Percentiles rank a stretch among this genome's conserved stretches.
phyloP scores from a whole-genome alignment of 2,329 filamentous ascomycete species.

The Ophiostoma angusticollis region DNA sequence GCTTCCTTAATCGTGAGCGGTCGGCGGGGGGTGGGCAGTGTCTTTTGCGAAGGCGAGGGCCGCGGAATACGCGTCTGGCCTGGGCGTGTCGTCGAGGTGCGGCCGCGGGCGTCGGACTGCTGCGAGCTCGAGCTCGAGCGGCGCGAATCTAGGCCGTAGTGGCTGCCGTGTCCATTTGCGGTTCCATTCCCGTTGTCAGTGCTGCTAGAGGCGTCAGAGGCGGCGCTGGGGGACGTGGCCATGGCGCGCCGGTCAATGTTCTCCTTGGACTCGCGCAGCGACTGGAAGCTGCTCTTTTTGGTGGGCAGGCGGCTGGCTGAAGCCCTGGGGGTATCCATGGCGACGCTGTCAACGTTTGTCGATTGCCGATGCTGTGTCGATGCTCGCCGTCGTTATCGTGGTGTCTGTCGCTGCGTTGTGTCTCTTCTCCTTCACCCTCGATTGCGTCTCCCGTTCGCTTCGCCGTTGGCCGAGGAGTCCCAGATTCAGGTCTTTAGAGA shows the following conservation, averaged over 20 bases:
- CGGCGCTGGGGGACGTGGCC: slow-evolving; percentile 6
- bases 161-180: not conserved
- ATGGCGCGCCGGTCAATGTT: slow-evolving; percentile 1
- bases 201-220: slow-evolving; percentile 9
- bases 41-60: slow-evolving; percentile 15
- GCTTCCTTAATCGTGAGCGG: slow-evolving; percentile 31
- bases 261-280: slow-evolving; percentile 7
- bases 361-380: no score
- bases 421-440: no score
- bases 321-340: not conserved
- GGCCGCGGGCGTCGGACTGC: slow-evolving; percentile 12
- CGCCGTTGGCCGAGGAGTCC: not conserved
- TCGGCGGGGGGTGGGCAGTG: slow-evolving; percentile 14
- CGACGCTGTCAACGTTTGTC: no score
- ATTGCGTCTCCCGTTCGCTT: no score
- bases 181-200: not conserved
- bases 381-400: not conserved
- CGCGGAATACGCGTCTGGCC: slow-evolving; percentile 20
- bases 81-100: slow-evolving; percentile 2
- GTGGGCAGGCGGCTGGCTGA: slow-evolving; percentile 8
- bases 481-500: not conserved
- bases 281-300: slow-evolving; percentile 11
- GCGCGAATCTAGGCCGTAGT: slow-evolving; percentile 7
- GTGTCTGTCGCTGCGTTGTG: not conserved
- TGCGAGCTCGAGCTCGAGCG: slow-evolving; percentile 16